Evolutionary conservation across 23 red algal genomes (phyloP).

Genomic region (Gracilaria gracilis): DNA sequence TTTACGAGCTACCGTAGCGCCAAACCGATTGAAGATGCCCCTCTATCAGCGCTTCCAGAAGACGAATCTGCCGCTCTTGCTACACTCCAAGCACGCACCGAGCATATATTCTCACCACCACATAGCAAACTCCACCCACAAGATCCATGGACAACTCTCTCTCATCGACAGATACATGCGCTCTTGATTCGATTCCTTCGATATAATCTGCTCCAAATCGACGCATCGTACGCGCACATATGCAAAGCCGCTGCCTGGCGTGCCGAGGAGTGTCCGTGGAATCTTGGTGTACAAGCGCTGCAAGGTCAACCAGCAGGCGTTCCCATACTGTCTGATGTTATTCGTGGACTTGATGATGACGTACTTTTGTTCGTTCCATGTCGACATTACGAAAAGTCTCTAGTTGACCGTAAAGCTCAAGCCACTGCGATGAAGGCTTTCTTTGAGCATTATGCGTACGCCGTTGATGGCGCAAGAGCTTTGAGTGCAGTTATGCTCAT

Average conservation of each 20-base stretch:
- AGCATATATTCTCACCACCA: constrained; percentile 5
- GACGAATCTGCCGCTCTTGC: constrained; percentile 31
- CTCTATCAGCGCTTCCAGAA: constrained; percentile 5
- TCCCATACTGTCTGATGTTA: constrained; percentile 26
- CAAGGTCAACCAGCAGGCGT: constrained; percentile 23
- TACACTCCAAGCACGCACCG: background rate
- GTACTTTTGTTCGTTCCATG: constrained; percentile 31
- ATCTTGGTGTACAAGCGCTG: background rate
- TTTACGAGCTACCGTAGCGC: constrained; percentile 10
- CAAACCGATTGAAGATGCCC: constrained; percentile 39
- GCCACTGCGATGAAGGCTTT: constrained; percentile 37
- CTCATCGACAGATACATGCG: background rate
- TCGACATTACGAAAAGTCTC: constrained; percentile 26
- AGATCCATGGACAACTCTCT: constrained; percentile 47
- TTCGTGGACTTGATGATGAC: constrained; percentile 26
- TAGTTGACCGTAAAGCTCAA: constrained; percentile 24
- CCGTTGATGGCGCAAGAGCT: constrained; percentile 1
- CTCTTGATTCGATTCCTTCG: constrained; percentile 43
- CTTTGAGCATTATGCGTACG: constrained; percentile 31
- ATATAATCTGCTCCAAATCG: constrained; percentile 46
- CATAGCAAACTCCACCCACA: constrained; percentile 6
- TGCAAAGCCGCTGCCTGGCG: constrained; percentile 39
- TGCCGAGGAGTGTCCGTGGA: constrained; percentile 27
- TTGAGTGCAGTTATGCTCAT: constrained; percentile 21
- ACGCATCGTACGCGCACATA: background rate